Evolutionary conservation across 2,329 filamentous ascomycete genomes (phyloP).

Genomic region (Graphiopsis chlorocephala): DNA sequence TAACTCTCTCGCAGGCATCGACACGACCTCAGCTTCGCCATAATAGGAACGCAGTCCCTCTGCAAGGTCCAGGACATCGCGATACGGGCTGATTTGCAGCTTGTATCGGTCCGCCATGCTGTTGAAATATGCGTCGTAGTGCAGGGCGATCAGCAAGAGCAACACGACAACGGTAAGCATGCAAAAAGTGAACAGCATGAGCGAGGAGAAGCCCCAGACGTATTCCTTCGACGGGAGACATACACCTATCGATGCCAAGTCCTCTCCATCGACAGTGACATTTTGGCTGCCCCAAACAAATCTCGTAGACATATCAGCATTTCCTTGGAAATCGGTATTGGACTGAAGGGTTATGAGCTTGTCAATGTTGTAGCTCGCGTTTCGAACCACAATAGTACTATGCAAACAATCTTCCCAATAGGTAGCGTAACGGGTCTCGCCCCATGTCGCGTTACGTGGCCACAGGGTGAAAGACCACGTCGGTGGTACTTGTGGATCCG

Average conservation of each 20-base stretch:
- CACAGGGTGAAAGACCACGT: neutral
- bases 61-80: slow-evolving; percentile 20
- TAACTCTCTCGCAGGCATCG: slow-evolving; percentile 16
- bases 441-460: neutral
- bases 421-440: neutral
- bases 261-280: neutral
- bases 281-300: neutral
- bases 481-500: neutral
- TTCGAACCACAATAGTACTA: neutral
- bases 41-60: slow-evolving; percentile 14
- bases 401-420: neutral
- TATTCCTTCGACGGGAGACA: slow-evolving; percentile 1
- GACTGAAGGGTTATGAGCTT: neutral
- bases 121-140: slow-evolving; percentile 33
- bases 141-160: slow-evolving; percentile 7
- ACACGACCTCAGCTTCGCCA: slow-evolving; percentile 6
- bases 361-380: neutral
- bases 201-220: slow-evolving; percentile 20
- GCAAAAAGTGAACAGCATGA: slow-evolving; percentile 21
- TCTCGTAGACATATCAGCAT: neutral
- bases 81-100: slow-evolving; percentile 24
- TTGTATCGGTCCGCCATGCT: slow-evolving; percentile 55
- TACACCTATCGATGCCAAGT: neutral
- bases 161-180: slow-evolving; percentile 14
- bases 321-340: neutral